Percentiles rank a stretch among this genome's conserved stretches.
These are phyloP conservation scores for Lagenidium giganteum DNA, from an alignment of 352 stramenopile genomes.

Conservation along the genomic window DNA sequence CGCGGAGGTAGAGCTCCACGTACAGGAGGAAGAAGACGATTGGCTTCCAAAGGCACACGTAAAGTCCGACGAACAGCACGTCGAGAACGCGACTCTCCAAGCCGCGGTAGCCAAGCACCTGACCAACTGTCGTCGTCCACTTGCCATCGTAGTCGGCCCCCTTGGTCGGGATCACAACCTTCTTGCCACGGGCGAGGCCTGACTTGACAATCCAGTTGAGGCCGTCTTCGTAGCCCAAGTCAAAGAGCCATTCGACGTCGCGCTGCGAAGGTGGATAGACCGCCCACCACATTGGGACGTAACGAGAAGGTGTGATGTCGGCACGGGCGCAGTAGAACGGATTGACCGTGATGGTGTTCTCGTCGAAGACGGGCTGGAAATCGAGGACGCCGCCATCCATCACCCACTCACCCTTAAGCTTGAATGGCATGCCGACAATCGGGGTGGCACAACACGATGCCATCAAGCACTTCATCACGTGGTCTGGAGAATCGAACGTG, in stretches of 20 bases:
- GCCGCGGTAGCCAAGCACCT: conserved; percentile 68
- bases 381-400: conserved; percentile 34
- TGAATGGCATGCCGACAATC: conserved; percentile 32
- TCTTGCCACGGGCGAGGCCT: conserved; percentile 25
- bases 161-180: conserved; percentile 49
- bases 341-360: conserved; percentile 70
- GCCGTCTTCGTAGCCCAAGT: conserved; percentile 79
- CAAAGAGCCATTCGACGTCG: conserved; percentile 81
- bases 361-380: conserved; percentile 24
- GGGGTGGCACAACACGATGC: conserved; percentile 62
- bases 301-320: conserved; percentile 86
- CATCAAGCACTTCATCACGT: conserved; percentile 55
- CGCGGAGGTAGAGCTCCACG: conserved; percentile 70
- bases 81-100: conserved; percentile 69
- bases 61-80: conserved; percentile 64
- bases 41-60: conserved; percentile 77
- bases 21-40: conserved; percentile 78
- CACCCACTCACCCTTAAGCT: conserved; percentile 30
- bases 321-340: conserved; percentile 84
- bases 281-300: conserved; percentile 87
- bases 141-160: conserved; percentile 42
- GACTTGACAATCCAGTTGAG: conserved; percentile 60
- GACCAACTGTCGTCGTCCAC: conserved; percentile 70
- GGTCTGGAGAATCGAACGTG: conserved; percentile 56
- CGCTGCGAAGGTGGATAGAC: conserved; percentile 60